Conservation (phyloP, 2,329 filamentous ascomycete species). For the Aspergillus ustus region DNA sequence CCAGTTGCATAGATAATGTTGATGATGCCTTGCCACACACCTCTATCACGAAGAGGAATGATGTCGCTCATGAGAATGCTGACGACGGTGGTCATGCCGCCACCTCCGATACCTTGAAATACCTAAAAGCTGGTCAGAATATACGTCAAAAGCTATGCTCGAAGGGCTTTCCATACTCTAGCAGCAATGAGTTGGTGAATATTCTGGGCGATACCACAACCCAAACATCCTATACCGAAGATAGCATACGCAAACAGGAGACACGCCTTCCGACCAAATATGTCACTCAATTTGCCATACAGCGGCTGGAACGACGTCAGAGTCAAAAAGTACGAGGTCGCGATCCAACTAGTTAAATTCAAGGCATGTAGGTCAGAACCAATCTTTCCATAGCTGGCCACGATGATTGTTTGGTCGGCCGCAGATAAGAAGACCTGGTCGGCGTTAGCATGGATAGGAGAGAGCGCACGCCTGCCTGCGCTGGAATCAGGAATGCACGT, state of each 20-base stretch:
- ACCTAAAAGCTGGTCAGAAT: conserved; percentile 41
- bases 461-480: background rate
- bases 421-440: conserved; percentile 72
- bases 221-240: conserved; percentile 56
- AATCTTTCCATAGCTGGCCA: conserved; percentile 78
- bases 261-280: conserved; percentile 61
- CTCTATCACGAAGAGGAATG: conserved; percentile 70
- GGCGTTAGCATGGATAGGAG: conserved; percentile 21
- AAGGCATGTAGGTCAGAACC: conserved; percentile 75
- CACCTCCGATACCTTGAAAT: conserved; percentile 69
- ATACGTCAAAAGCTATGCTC: no score
- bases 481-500: conserved; percentile 30
- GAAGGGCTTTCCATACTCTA: conserved; percentile 46
- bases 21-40: conserved; percentile 74
- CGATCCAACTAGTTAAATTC: conserved; percentile 77
- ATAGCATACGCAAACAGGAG: conserved; percentile 57
- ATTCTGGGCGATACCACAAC: conserved; percentile 63
- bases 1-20: conserved; percentile 74
- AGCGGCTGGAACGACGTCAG: conserved; percentile 75
- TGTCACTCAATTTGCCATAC: conserved; percentile 64
- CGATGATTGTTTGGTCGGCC: conserved; percentile 76
- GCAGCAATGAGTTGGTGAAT: conserved; percentile 70
- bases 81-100: conserved; percentile 72
- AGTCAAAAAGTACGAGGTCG: conserved; percentile 72
- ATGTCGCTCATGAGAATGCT: conserved; percentile 73